Evolutionary conservation across 2,329 filamentous ascomycete species (phyloP).

Genomic region (Cladosporium cucumerinum): DNA sequence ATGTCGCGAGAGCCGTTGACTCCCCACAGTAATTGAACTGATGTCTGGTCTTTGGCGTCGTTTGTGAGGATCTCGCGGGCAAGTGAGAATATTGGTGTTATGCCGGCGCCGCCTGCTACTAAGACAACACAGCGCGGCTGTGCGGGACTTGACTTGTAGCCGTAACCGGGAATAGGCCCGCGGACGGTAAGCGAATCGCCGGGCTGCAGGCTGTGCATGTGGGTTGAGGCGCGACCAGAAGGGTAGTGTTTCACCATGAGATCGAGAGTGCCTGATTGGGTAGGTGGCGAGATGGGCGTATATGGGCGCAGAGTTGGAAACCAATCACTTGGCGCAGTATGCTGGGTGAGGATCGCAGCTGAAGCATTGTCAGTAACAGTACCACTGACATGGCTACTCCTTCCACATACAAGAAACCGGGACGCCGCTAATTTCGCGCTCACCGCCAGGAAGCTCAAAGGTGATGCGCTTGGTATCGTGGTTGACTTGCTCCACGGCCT

Average conservation of each 20-base stretch:
- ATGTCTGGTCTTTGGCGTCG: constrained; percentile 60
- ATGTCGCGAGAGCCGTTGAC: constrained; percentile 64
- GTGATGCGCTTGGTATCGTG: constrained; percentile 35
- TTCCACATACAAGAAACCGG: constrained; percentile 27
- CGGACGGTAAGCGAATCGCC: constrained; percentile 61
- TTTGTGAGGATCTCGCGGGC: constrained; percentile 40
- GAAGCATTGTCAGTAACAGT: constrained; percentile 21
- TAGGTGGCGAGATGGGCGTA: constrained; percentile 59
- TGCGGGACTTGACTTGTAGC: constrained; percentile 26
- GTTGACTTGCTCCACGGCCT: constrained; percentile 32
- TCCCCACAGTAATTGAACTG: constrained; percentile 63
- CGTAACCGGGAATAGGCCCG: constrained; percentile 45
- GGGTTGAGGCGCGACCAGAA: constrained; percentile 59
- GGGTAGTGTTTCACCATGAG: constrained; percentile 68
- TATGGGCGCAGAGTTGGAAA: constrained; percentile 63
- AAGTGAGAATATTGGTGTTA: constrained; percentile 60
- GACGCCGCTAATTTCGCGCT: constrained; percentile 30
- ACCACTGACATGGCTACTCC: not conserved
- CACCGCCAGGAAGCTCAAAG: constrained; percentile 31
- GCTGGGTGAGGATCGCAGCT: constrained; percentile 58
- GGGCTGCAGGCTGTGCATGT: constrained; percentile 63
- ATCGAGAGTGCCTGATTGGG: constrained; percentile 58
- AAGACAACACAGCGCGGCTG: constrained; percentile 49
- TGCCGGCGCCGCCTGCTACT: constrained; percentile 68
- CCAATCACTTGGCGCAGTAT: constrained; percentile 56